phyloP scores from a whole-genome alignment of 768 basidiomycete species.

The Cyclocybe cylindracea region DNA sequence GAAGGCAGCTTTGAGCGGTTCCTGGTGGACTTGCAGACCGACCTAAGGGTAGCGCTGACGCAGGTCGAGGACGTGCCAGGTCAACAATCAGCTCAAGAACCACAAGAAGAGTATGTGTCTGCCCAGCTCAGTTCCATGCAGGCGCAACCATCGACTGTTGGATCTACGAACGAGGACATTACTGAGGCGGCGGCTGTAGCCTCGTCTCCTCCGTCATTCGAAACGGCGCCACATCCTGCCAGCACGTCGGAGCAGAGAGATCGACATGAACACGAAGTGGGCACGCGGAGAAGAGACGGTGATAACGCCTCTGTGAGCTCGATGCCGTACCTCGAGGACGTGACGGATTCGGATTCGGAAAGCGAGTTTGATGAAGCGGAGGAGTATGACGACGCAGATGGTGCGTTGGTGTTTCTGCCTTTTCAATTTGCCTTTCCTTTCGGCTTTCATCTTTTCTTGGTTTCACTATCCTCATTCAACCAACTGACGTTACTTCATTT shows the following conservation, averaged over 20 bases:
- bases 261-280: constrained; percentile 2
- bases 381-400: constrained; percentile 26
- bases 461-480: no score
- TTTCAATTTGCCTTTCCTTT: not conserved
- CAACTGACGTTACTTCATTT: not conserved
- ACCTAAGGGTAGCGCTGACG: constrained; percentile 64
- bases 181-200: not conserved
- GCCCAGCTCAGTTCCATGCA: not conserved
- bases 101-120: not conserved
- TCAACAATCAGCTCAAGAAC: not conserved
- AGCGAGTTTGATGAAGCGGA: constrained; percentile 30
- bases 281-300: constrained; percentile 2
- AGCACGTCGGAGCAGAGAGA: not conserved
- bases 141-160: not conserved
- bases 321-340: constrained; percentile 32
- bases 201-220: not conserved
- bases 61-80: constrained; percentile 25
- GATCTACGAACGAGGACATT: not conserved
- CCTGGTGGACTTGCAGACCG: constrained; percentile 74
- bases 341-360: constrained; percentile 37
- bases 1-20: constrained; percentile 84
- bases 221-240: no score
- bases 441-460: not conserved
- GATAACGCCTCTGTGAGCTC: constrained; percentile 4
- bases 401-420: constrained; percentile 8